Conservation (phyloP, 1,139 yeast species). For the Debaryomycetaceae sp. region DNA sequence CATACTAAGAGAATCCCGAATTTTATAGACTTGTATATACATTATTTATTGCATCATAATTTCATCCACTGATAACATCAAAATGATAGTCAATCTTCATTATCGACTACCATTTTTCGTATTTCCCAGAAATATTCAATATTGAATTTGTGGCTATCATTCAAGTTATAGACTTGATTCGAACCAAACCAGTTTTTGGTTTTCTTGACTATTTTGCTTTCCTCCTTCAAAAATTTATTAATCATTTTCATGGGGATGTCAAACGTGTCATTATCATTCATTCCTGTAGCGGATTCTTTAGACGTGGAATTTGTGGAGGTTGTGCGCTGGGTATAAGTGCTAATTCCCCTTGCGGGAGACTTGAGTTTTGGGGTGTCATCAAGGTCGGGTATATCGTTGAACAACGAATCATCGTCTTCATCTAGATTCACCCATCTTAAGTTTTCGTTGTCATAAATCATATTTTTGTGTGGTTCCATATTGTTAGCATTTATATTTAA, state of each 20-base stretch:
- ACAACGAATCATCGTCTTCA: conserved; percentile 48
- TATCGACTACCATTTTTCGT: conserved; percentile 49
- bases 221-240: conserved; percentile 48
- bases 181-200: conserved; percentile 52
- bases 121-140: conserved; percentile 52
- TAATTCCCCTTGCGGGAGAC: conserved; percentile 21
- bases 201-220: conserved; percentile 45
- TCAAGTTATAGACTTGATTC: conserved; percentile 28
- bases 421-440: conserved; percentile 51
- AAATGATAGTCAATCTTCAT: conserved; percentile 13
- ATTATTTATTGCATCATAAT: neutral
- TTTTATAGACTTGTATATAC: conserved; percentile 1
- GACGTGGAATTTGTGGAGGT: conserved; percentile 22
- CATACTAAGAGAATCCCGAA: conserved; percentile 18
- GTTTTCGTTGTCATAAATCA: conserved; percentile 60
- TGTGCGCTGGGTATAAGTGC: conserved; percentile 36
- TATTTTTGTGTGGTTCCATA: conserved; percentile 33
- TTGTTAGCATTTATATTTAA: conserved; percentile 15
- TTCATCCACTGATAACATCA: neutral
- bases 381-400: conserved; percentile 48
- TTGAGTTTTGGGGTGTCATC: conserved; percentile 8
- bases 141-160: conserved; percentile 14
- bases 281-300: conserved; percentile 2
- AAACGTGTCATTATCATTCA: conserved; percentile 36
- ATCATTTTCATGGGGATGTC: conserved; percentile 24